Evolutionary conservation across 2,329 filamentous ascomycete species (phyloP), one percentile per base, ranked within the genome.

Genomic region (Pseudonectria foliicola): DNA sequence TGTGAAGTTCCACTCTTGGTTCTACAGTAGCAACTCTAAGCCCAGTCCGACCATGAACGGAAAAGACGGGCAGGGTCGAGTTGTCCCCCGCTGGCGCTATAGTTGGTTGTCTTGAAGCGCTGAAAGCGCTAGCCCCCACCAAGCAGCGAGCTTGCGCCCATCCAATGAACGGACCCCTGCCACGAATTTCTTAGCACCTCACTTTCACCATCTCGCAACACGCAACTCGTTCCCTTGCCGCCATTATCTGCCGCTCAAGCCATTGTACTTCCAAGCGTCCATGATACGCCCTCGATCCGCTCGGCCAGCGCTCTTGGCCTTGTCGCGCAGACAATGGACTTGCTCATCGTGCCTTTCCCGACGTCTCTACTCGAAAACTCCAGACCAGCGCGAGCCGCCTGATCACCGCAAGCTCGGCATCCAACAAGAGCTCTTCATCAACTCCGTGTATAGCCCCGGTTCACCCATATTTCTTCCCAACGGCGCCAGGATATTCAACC

Each of bases 391-490:
- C 27, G 56, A 62, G 33, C 54, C 61, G 40, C 60, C 70, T 38
- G 77, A 82, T 47, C 78, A 82, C 54, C 70, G 77, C 45, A 66
- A 73, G 46, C 66, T 82, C 38, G 77, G 70, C 31, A 48, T 73
- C 33, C 68, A 77, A 39, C 85, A 92, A 50, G 77, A 84, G 48
- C 75, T 94, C 26, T 93, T 92, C 60, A 85, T 78, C 25, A 85
- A 76, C 11, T 88, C 85, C 2, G 59, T 73, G 25, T 89, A 88
- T 58, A 92, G 85, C 51, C 86, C 88, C 3, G 87, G 87, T 2
- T 92, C 86, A 12, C 86, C 87, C 3, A 78, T 94, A 10, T 86
- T 94, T 52, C 72, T 89, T 6, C 87, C 87, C 14, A 82, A 86
- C 54, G 88, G 88, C 45, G 73, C 87, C 1, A 78, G 80, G 38